These are phyloP conservation scores for Fusarium illudens DNA, from an alignment of 2,329 filamentous ascomycete species.

Conservation along the genomic window DNA sequence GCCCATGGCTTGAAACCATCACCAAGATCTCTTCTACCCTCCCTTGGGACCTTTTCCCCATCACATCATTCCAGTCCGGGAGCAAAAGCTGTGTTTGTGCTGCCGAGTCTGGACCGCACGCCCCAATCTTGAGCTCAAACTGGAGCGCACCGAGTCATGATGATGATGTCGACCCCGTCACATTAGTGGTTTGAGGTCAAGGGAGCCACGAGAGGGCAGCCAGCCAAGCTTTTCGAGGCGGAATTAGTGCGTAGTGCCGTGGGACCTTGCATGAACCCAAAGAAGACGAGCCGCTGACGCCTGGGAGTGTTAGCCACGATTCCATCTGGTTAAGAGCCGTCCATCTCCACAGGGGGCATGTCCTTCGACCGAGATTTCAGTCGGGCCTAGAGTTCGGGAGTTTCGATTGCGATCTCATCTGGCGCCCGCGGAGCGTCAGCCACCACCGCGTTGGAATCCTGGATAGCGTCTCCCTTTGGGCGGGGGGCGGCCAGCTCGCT, in stretches of 20 bases:
- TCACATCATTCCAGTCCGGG: background rate
- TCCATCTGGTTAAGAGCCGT: background rate
- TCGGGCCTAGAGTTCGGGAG: conserved; percentile 26
- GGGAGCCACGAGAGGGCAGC: background rate
- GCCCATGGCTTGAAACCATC: background rate
- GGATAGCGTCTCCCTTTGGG: conserved; percentile 19
- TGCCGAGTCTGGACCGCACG: background rate
- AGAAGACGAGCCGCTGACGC: background rate
- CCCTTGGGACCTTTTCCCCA: background rate
- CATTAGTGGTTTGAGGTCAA: background rate
- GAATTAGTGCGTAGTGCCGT: conserved; percentile 7
- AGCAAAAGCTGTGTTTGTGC: background rate
- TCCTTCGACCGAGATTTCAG: conserved; percentile 38
- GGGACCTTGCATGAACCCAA: conserved; percentile 16
- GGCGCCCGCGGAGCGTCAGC: conserved; percentile 11
- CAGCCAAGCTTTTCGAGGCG: conserved; percentile 12
- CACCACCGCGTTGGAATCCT: conserved; percentile 10
- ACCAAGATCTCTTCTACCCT: background rate
- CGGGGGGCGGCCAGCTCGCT: conserved; percentile 2
- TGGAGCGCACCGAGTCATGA: conserved; percentile 13
- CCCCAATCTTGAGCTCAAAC: background rate
- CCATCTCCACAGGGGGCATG: conserved; percentile 8
- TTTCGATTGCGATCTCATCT: conserved; percentile 29
- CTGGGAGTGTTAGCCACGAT: conserved; percentile 10
- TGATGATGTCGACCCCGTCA: background rate